Evolutionary conservation across 495 filamentous ascomycete species (phyloP), one percentile per base, ranked within the genome.

Genomic region (Hypoxylon cercidicola): DNA sequence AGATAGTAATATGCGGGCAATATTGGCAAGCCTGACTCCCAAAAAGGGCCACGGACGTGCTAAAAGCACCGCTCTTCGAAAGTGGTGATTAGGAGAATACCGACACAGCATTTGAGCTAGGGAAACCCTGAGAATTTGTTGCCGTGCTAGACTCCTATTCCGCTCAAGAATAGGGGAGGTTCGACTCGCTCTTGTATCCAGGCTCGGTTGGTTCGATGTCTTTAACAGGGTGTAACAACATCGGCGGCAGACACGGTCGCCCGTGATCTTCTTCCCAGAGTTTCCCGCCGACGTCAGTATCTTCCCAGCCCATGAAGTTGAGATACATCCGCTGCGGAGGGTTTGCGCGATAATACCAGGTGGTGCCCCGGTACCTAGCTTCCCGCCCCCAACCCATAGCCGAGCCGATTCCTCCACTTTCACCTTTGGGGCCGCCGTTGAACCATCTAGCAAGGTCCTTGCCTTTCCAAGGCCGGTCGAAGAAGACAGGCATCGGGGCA

Each of bases 401-500:
- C 51, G 75, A 79, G 25, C 82, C 78, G 16, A 78, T 70, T 47
- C 77, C 74, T 50, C 83, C 82, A 25, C 74, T 75, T 60, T 80
- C 77, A 1, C 80, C 80, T 44, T 75, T 77, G 12, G 74, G 78
- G 4, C 82, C 80, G 0, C 85, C 79, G 57, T 93, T 92, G 75
- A 90, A 89, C 68, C 83, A 85, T 47, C 73, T 79, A 9, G 85
- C 81, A 37, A 89, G 70, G 58, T 83, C 83, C 15, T 76, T 69
- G 0, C 82, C 79, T 20, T 75, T 75, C 84, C 88, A 91, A 9
- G 78, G 75, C 23, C 82, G 77, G 56, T 90, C 88, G 16, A 87
- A 83, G 72, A 84, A 93, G 45, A 92, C 87, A 0, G 90, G 89
- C 68, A 91, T 86, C 3, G 88, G 88, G 11, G 83, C 84, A 48